phyloP scores from a whole-genome alignment of 495 filamentous ascomycete species.

The Hypoxylon subgilvum region DNA sequence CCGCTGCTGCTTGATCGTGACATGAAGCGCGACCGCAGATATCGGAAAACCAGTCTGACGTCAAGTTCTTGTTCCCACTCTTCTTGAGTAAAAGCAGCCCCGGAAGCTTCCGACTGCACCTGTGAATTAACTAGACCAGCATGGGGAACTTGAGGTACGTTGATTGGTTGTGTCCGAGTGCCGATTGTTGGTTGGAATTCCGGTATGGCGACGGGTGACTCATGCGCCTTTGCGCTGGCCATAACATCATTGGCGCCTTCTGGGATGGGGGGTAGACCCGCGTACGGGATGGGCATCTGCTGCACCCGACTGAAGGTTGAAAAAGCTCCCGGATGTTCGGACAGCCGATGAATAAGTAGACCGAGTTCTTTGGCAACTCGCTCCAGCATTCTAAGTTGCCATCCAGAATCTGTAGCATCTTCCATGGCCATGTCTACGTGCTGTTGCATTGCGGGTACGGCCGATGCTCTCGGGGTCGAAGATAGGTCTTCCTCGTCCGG shows the following conservation, averaged over 20 bases:
- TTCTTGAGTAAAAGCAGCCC: slow-evolving; percentile 59
- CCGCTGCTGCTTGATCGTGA: slow-evolving; percentile 38
- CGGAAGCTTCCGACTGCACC: slow-evolving; percentile 21
- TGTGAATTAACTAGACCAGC: slow-evolving; percentile 27
- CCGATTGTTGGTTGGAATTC: slow-evolving; percentile 58
- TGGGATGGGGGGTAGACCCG: slow-evolving; percentile 61
- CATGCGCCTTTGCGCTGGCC: slow-evolving; percentile 22
- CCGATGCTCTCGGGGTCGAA: slow-evolving; percentile 48
- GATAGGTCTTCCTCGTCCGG: slow-evolving; percentile 61
- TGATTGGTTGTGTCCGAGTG: slow-evolving; percentile 34
- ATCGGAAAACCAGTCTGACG: slow-evolving; percentile 85
- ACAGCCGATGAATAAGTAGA: slow-evolving; percentile 78
- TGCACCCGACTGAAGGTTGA: slow-evolving; percentile 69
- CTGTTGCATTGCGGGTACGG: slow-evolving; percentile 24
- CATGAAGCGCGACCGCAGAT: slow-evolving; percentile 77
- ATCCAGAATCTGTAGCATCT: slow-evolving; percentile 57
- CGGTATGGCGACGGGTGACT: slow-evolving; percentile 40
- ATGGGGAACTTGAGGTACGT: slow-evolving; percentile 30
- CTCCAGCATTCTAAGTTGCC: slow-evolving; percentile 80
- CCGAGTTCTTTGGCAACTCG: slow-evolving; percentile 88
- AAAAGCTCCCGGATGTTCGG: slow-evolving; percentile 80
- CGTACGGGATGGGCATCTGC: slow-evolving; percentile 59
- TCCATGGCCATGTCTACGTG: slow-evolving; percentile 23
- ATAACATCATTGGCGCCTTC: slow-evolving; percentile 47
- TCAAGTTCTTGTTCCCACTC: slow-evolving; percentile 92